These are phyloP conservation scores for Hirschioporus abietinus DNA, from an alignment of 768 basidiomycete genomes.

Conservation along the genomic window DNA sequence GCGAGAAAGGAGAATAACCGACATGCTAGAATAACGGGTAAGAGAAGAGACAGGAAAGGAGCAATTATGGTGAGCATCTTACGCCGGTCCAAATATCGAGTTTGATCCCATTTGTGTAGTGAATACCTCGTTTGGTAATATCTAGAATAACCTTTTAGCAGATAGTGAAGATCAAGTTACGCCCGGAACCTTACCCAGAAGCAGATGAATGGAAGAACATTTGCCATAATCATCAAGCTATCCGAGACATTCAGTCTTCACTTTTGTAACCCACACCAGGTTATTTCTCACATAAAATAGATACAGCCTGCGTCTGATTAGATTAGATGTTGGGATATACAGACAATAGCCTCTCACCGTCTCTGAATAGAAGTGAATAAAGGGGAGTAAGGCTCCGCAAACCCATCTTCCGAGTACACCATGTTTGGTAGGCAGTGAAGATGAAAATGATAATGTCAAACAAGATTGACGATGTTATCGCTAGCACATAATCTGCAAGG, in stretches of 20 bases:
- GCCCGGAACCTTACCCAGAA: neutral
- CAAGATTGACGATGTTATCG: neutral
- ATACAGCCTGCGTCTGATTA: neutral
- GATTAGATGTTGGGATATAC: neutral
- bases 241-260: neutral
- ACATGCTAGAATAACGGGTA: neutral
- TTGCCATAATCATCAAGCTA: neutral
- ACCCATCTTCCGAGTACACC: neutral
- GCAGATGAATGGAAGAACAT: neutral
- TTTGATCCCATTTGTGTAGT: neutral
- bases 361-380: neutral
- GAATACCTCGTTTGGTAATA: neutral
- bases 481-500: neutral
- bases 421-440: neutral
- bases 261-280: neutral
- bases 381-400: neutral
- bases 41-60: neutral
- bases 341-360: too few relatives aligned
- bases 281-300: neutral
- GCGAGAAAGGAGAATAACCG: neutral
- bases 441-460: neutral
- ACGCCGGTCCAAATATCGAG: neutral
- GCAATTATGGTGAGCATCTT: neutral
- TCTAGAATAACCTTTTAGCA: neutral
- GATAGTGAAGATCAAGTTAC: neutral